phyloP scores from a whole-genome alignment of 257 asterid species.

The Salvia miltiorrhiza region DNA sequence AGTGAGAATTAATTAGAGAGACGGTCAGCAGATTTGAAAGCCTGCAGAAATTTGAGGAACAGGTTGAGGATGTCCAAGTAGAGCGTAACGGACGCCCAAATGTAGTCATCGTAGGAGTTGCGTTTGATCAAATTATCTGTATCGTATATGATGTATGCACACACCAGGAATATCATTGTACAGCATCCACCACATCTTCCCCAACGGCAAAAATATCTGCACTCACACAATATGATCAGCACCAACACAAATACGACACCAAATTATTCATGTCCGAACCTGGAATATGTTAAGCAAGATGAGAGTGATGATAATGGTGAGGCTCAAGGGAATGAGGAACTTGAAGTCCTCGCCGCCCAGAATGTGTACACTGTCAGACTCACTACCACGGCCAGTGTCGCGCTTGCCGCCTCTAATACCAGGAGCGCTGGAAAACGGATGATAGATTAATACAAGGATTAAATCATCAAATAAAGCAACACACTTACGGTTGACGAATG shows the following conservation, averaged over 20 bases:
- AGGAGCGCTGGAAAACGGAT: constrained; percentile 34
- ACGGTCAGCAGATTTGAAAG: constrained; percentile 24
- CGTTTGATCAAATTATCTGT: constrained; percentile 48
- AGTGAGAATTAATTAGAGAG: too few species aligned
- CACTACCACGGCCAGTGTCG: constrained; percentile 52
- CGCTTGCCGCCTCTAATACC: constrained; percentile 42
- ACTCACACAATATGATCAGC: not conserved
- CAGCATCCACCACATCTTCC: constrained; percentile 36
- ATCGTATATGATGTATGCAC: constrained; percentile 50
- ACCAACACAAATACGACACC: not conserved
- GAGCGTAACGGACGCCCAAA: constrained; percentile 54
- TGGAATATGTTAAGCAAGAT: constrained; percentile 37
- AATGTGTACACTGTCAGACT: constrained; percentile 61
- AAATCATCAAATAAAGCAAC: not conserved
- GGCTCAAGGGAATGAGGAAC: constrained; percentile 50
- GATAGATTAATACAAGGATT: not conserved
- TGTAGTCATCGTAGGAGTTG: constrained; percentile 44
- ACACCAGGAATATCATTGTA: constrained; percentile 43
- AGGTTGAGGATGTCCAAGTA: constrained; percentile 57
- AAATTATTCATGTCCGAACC: constrained; percentile 28
- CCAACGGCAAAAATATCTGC: constrained; percentile 58
- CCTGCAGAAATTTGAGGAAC: constrained; percentile 32
- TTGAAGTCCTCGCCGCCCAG: constrained; percentile 65
- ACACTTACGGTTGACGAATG: constrained; percentile 22
- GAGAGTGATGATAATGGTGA: constrained; percentile 36